Evolutionary conservation across 2,329 filamentous ascomycete species (phyloP).

Genomic region (Calonectria pseudoturangicola): DNA sequence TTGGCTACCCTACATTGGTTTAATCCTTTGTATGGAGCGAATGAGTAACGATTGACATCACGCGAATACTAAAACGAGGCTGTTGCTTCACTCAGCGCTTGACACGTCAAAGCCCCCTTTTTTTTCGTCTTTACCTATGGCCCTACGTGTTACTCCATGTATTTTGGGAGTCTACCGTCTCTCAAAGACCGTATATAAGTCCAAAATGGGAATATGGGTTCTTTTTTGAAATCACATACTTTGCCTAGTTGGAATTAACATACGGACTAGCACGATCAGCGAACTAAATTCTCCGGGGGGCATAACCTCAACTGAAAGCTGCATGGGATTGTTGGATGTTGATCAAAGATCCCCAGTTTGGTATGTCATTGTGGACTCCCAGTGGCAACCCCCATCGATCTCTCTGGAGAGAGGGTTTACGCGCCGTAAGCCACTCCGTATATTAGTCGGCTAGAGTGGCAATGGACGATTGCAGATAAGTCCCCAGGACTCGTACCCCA

Average conservation of each 20-base stretch:
- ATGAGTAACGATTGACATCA: not conserved
- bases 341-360: not conserved
- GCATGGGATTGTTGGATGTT: conserved; percentile 12
- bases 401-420: not conserved
- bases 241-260: not conserved
- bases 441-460: conserved; percentile 14
- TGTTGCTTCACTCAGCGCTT: not conserved
- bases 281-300: not conserved
- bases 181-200: conserved; percentile 9
- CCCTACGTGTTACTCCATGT: not conserved
- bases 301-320: conserved; percentile 10
- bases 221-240: not conserved
- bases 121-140: not conserved
- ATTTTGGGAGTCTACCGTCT: conserved; percentile 6
- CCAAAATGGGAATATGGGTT: not conserved
- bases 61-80: not conserved
- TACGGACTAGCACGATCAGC: not conserved
- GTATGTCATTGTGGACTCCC: conserved; percentile 24
- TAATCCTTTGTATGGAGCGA: not conserved
- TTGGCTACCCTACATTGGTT: conserved; percentile 18
- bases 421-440: conserved; percentile 12
- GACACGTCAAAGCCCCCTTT: not conserved
- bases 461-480: conserved; percentile 14
- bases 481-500: conserved; percentile 27
- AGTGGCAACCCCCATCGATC: conserved; percentile 18